Conservation (phyloP, 371 early-diverging fungal species). For the Encephalitozoon cuniculi region DNA sequence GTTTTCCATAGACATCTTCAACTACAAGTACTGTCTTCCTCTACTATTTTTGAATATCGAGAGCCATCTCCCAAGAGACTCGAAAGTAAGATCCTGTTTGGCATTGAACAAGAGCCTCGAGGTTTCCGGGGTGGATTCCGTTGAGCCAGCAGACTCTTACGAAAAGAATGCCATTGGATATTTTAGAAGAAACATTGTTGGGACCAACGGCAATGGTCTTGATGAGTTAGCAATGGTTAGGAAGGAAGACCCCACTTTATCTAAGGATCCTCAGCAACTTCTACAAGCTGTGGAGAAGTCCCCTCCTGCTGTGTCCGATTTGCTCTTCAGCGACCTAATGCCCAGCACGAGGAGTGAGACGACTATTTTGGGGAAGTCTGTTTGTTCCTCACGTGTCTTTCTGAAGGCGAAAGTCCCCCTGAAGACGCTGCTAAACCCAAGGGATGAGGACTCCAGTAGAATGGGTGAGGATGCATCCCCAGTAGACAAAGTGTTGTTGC, state of each 20-base stretch:
- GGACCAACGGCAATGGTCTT: background rate
- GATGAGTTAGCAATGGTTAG: background rate
- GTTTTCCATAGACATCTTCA: background rate
- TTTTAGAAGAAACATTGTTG: background rate
- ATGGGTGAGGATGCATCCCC: background rate
- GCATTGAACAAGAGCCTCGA: background rate
- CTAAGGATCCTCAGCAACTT: background rate
- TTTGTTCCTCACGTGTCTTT: background rate
- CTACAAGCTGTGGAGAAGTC: background rate
- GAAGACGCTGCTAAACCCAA: background rate
- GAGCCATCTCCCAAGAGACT: background rate
- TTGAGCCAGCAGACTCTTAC: background rate
- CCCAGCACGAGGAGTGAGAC: background rate
- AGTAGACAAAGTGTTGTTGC: background rate
- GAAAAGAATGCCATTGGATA: background rate
- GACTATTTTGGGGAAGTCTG: background rate
- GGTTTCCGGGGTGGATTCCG: background rate
- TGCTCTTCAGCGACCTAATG: background rate
- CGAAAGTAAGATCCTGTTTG: background rate
- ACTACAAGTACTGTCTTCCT: conserved; percentile 5
- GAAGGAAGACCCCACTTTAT: background rate
- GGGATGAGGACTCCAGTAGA: background rate
- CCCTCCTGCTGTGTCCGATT: background rate
- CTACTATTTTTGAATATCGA: background rate
- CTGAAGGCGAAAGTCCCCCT: background rate